Base-by-base conservation (phyloP, 1,284 basidiomycete genomes). In the Trichosporon inkin region DNA sequence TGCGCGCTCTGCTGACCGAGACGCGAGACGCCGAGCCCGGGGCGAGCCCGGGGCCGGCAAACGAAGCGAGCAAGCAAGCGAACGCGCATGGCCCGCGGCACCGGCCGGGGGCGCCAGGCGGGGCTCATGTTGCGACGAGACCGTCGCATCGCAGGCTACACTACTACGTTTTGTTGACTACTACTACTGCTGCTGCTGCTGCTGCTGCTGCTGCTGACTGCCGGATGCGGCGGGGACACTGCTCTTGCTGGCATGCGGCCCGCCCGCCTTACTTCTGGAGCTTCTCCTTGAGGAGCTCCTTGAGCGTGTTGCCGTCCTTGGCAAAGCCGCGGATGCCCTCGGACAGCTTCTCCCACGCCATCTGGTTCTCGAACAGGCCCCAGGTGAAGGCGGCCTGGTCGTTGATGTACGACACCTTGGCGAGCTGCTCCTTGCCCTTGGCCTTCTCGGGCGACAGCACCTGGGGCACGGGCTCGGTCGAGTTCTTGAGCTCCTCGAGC, bases 241-340 rank as follows among this genome's bases (percentile, higher is more conserved):
- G n/a, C n/a, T n/a, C n/a, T n/a, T n/a, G n/a, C n/a, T n/a, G n/a
- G n/a, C n/a, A n/a, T n/a, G n/a, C n/a, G n/a, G n/a, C n/a, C n/a
- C n/a, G n/a, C n/a, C n/a, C 28, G 8, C 28, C 56, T 66, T 70
- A 69, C 52, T 63, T 67, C 44, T 62, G 54, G 71, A 98, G 80
- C 83, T 94, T 95, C 80, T 87, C 71, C 78, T 83, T 85, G 74
- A 99, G 83, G 68, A 93, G 79, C 28, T 82, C 80, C 84, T 94
- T 94, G 81, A 99, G 87, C 10, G 90, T 87, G 73, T 87, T 84
- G 62, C 92, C 92, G 76, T 98, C 95, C 81, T 91, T 92, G 63
- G 92, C 93, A 77, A 99, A 99, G 81, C 92, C 92, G 81, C 86
- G 87, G 82, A 97, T 96, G 74, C 95, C 95, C 82, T 98, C 94